Percentiles rank a stretch among this genome's conserved stretches.
Evolutionary conservation across 2,329 filamentous ascomycete genomes (phyloP).

Genomic region (Fusarium euwallaceae): DNA sequence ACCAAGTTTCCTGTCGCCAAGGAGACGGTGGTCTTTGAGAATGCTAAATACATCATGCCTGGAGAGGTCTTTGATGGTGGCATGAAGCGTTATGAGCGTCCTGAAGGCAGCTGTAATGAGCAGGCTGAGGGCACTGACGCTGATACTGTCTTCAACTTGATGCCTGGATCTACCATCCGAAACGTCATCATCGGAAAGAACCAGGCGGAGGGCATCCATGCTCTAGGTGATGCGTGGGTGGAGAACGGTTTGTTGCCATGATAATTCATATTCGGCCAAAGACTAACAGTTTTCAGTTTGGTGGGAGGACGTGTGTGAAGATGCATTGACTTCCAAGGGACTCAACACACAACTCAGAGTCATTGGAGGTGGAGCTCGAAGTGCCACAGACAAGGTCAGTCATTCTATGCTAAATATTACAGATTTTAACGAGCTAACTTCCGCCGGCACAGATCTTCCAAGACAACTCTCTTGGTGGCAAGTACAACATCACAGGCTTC

Average conservation of each 20-base stretch:
- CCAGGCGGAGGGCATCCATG: constrained; percentile 51
- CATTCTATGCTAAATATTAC: background rate
- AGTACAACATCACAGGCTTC: constrained; percentile 50
- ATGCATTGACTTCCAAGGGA: constrained; percentile 47
- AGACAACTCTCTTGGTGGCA: constrained; percentile 48
- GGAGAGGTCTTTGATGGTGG: constrained; percentile 52
- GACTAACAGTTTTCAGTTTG: constrained; percentile 34
- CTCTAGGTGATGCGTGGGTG: constrained; percentile 48
- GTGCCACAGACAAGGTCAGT: constrained; percentile 48
- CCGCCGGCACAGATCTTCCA: constrained; percentile 49
- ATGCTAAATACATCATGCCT: constrained; percentile 50
- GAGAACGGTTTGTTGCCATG: constrained; percentile 43
- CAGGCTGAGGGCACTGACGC: constrained; percentile 58
- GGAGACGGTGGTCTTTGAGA: constrained; percentile 44
- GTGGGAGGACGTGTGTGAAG: constrained; percentile 50
- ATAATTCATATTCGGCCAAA: rapidly evolving
- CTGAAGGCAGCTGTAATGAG: constrained; percentile 57
- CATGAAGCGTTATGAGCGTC: constrained; percentile 56
- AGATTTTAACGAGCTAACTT: no score
- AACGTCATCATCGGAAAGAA: constrained; percentile 57
- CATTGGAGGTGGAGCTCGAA: constrained; percentile 46
- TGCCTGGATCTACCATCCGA: constrained; percentile 52
- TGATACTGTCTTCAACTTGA: constrained; percentile 56
- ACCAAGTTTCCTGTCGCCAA: constrained; percentile 48
- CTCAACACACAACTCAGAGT: constrained; percentile 48